Evolutionary conservation across 495 filamentous ascomycete genomes (phyloP), one percentile per base, ranked within the genome.

Genomic region (Penicillium maclennaniae): DNA sequence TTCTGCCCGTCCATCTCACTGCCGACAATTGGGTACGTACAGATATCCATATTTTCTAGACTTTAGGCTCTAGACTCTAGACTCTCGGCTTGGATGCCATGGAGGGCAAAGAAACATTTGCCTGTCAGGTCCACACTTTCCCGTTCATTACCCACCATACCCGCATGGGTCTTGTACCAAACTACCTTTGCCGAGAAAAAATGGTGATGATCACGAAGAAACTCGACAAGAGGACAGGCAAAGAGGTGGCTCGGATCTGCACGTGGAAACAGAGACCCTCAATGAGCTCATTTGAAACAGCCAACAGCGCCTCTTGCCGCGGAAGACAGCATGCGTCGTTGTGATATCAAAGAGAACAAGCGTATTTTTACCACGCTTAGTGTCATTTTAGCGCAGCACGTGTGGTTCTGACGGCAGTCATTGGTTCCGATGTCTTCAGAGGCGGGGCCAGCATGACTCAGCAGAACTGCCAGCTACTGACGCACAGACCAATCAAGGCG

Each of bases 341-440:
- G 15, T 14, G 4, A 14, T 4, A 34, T 34, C 10, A 12, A 34
- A 4, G 1, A 34, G 23, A 34, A 34, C 31, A 34, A 34, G 31
- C 14, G 31, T 34, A 34, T 34, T 12, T 12, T 3, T 31, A 31
- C 27, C 27, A 31, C 4, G 7, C 7, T 2, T 31, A 31, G 27
- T 12, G 27, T 23, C 27, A 14, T 34, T n/a, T n/a, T n/a, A 34
- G 31, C 31, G 31, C 14, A 19, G 52, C 52, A 55, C 52, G 52
- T 55, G 52, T 40, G 27, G 25, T 26, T 49, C 17, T 55, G 52
- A 45, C 16, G 21, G 44, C 42, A 19, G 19, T 45, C 9, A 20
- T 36, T 23, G 43, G 51, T 54, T 44, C n/a, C n/a, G n/a, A n/a
- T n/a, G n/a, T n/a, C n/a, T n/a, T n/a, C n/a, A n/a, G n/a, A n/a